A percentile compares a stretch with the other conserved stretches of the same genome.
Conservation (phyloP, 2,329 filamentous ascomycete genomes). For the Fusarium dlaminii region DNA sequence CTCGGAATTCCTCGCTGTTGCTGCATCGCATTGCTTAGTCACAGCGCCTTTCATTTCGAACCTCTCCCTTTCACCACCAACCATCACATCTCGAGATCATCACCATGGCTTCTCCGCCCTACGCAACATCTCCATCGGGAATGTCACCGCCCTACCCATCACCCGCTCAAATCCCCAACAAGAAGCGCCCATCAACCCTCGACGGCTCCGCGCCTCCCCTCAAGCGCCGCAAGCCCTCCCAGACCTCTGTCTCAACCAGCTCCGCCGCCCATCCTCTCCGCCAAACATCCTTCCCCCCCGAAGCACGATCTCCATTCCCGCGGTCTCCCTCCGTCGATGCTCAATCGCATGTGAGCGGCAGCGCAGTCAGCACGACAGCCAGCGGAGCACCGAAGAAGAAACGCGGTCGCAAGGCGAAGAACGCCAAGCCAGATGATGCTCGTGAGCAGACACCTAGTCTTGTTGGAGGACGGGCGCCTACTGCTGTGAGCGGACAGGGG, state of each 20-base stretch:
- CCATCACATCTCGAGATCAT: background rate
- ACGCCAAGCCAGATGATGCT: slow-evolving; percentile 56
- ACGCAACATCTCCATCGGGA: slow-evolving; percentile 59
- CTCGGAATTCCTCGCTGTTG: background rate
- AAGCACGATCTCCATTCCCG: slow-evolving; percentile 62
- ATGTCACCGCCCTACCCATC: slow-evolving; percentile 65
- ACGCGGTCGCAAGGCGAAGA: slow-evolving; percentile 69
- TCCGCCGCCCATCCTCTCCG: slow-evolving; percentile 73
- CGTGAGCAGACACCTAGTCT: slow-evolving; percentile 57
- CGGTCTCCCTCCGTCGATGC: slow-evolving; percentile 74
- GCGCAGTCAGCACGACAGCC: slow-evolving; percentile 59
- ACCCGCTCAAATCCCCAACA: slow-evolving; percentile 60
- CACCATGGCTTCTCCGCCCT: slow-evolving; percentile 66
- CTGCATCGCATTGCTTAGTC: background rate
- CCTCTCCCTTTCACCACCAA: background rate
- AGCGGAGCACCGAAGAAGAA: slow-evolving; percentile 64
- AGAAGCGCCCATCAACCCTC: slow-evolving; percentile 69
- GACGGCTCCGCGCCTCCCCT: slow-evolving; percentile 60
- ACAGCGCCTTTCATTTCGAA: background rate
- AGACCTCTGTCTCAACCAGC: slow-evolving; percentile 59
- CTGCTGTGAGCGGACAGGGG: slow-evolving; percentile 56
- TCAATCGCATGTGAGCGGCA: slow-evolving; percentile 69
- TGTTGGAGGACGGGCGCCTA: slow-evolving; percentile 53
- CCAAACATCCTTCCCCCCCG: slow-evolving; percentile 83
- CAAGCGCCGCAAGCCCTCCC: slow-evolving; percentile 77